phyloP scores from a whole-genome alignment of 1,284 basidiomycete genomes.

The Trametes sp. region DNA sequence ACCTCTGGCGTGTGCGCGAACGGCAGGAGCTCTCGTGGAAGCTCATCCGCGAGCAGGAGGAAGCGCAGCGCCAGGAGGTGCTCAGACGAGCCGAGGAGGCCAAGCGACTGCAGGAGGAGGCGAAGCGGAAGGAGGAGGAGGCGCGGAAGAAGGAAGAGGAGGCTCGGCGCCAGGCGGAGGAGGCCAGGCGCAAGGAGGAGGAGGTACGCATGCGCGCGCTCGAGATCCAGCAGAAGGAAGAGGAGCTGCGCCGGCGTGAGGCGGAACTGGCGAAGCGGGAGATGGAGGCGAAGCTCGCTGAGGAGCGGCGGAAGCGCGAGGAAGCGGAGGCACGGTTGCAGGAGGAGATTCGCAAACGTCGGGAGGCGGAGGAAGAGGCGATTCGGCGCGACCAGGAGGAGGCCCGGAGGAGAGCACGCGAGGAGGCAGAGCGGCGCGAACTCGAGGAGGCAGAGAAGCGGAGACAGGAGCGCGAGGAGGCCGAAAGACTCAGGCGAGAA shows the following conservation, averaged over 20 bases:
- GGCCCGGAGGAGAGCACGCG: conserved; percentile 32
- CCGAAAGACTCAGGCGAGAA: conserved; percentile 25
- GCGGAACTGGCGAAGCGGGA: conserved; percentile 28
- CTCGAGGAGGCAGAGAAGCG: conserved; percentile 22
- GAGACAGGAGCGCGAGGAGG: conserved; percentile 34
- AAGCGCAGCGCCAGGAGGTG: conserved; percentile 1
- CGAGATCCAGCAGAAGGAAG: conserved; percentile 34
- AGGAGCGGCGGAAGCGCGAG: conserved; percentile 32
- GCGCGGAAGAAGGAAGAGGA: conserved; percentile 40
- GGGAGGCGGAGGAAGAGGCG: conserved; percentile 27
- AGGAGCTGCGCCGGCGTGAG: conserved; percentile 36
- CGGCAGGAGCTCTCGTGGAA: conserved; percentile 23
- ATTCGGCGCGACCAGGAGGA: conserved; percentile 25
- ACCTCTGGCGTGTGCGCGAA: conserved; percentile 28
- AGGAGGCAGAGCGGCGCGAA: conserved; percentile 32
- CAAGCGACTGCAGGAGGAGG: conserved; percentile 38
- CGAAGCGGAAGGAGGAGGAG: conserved; percentile 39
- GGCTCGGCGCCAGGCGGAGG: conserved; percentile 39
- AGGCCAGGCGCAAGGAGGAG: conserved; percentile 39
- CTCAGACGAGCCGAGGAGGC: conserved; percentile 35
- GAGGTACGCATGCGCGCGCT: conserved; percentile 34
- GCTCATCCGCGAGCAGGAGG: conserved; percentile 29
- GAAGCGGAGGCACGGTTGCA: conserved; percentile 27
- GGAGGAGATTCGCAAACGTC: conserved; percentile 31
- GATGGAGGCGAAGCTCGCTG: conserved; percentile 33